These are phyloP conservation scores for Hyparrhenia diplandra DNA, from an alignment of 176 grass and related monocot genomes.

Conservation along the genomic window DNA sequence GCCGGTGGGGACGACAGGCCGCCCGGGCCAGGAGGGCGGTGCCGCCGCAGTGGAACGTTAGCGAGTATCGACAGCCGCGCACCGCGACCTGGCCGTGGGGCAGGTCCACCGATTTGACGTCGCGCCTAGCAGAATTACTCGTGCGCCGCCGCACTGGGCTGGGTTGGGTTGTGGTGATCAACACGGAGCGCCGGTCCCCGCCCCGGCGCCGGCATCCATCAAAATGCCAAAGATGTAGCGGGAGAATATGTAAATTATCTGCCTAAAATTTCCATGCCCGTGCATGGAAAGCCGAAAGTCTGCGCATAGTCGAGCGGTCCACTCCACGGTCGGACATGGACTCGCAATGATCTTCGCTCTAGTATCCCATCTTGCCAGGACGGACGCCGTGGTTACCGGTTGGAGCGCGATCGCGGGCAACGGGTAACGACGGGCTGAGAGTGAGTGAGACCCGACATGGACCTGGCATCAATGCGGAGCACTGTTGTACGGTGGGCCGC, in stretches of 20 bases:
- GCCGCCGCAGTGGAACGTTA: not conserved
- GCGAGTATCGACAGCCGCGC: not conserved
- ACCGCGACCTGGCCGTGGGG: not conserved
- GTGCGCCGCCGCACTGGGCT: not conserved
- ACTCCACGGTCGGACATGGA: not conserved
- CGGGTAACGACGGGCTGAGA: not conserved
- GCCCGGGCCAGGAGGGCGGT: not conserved
- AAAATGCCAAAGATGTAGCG: too few species aligned
- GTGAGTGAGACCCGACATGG: not conserved
- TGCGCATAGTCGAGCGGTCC: too few species aligned
- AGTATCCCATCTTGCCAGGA: too few species aligned
- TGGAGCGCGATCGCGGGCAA: not conserved
- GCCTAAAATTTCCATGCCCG: too few species aligned
- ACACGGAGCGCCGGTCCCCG: not conserved
- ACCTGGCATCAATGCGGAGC: not conserved
- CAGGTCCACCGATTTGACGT: not conserved
- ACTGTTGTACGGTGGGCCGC: not conserved
- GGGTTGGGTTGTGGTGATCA: not conserved
- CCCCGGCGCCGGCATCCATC: not conserved
- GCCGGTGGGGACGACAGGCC: not conserved
- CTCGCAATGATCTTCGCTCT: too few species aligned
- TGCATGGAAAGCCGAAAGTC: not conserved
- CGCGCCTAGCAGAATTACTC: not conserved
- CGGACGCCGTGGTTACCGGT: not conserved
- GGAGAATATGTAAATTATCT: too few species aligned